A percentile compares a stretch with the other conserved stretches of the same genome.
Evolutionary conservation across 768 basidiomycete genomes (phyloP).

Genomic region (Phaeotremella fagi): DNA sequence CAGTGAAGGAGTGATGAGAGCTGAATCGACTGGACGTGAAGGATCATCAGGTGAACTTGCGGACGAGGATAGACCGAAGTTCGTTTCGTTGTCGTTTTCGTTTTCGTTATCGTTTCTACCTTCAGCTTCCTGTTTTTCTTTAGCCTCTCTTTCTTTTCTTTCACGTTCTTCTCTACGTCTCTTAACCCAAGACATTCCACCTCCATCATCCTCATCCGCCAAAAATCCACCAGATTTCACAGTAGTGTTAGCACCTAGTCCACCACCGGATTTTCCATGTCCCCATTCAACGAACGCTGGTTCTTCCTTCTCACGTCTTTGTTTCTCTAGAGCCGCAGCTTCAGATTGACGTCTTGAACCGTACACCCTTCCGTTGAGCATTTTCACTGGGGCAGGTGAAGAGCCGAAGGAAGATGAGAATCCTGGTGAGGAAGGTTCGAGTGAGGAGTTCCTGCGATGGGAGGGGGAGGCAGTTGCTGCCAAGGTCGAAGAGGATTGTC

Average conservation of each 20-base stretch:
- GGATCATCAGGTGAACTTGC: neutral
- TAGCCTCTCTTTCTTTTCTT: slow-evolving; percentile 51
- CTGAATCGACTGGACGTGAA: neutral
- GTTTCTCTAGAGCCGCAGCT: slow-evolving; percentile 29
- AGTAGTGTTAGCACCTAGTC: slow-evolving; percentile 59
- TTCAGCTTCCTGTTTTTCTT: no score
- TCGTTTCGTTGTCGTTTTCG: neutral
- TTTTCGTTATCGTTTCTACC: no score
- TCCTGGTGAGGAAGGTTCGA: slow-evolving; percentile 33
- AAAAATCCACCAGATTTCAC: slow-evolving; percentile 23
- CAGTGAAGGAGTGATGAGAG: slow-evolving; percentile 23
- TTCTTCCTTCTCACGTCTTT: slow-evolving; percentile 49
- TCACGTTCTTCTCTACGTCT: slow-evolving; percentile 58
- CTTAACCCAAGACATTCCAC: slow-evolving; percentile 80
- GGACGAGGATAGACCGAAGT: slow-evolving; percentile 5
- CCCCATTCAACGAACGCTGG: slow-evolving; percentile 92
- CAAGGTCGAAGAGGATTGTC: neutral
- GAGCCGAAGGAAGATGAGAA: slow-evolving; percentile 5
- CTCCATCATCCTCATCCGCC: slow-evolving; percentile 71
- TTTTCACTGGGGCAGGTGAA: slow-evolving; percentile 44
- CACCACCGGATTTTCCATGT: slow-evolving; percentile 55
- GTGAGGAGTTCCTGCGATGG: slow-evolving; percentile 38
- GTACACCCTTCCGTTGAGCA: slow-evolving; percentile 84
- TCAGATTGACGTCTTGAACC: slow-evolving; percentile 51
- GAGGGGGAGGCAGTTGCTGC: slow-evolving; percentile 3